Conservation (phyloP, 2,329 filamentous ascomycete genomes). For the Bipolaris cookei region DNA sequence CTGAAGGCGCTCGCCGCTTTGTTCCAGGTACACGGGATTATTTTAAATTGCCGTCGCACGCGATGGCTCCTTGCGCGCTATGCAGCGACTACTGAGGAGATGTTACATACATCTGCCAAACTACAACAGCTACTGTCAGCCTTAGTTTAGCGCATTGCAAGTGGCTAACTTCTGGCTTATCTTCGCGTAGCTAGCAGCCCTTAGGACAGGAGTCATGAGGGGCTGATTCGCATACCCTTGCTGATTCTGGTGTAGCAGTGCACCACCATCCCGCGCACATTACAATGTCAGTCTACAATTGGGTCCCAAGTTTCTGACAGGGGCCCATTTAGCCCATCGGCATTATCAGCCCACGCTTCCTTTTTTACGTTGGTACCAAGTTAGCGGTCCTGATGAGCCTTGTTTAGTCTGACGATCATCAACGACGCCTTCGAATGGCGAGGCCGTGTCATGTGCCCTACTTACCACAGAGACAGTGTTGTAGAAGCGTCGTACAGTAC, state of each 20-base stretch:
- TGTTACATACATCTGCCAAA: not conserved
- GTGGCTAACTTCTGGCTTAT: conserved; percentile 1
- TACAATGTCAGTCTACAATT: conserved; percentile 8
- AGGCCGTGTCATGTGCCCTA: not conserved
- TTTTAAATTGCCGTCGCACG: conserved; percentile 1
- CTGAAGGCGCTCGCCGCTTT: conserved; percentile 5
- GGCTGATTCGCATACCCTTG: not conserved
- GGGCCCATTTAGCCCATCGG: not conserved
- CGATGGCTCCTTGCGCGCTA: conserved; percentile 1
- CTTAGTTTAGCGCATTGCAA: not conserved
- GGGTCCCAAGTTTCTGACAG: not conserved
- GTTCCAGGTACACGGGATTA: conserved; percentile 7
- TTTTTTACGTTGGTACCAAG: conserved; percentile 8
- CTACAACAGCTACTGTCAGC: not conserved
- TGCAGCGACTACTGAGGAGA: not conserved
- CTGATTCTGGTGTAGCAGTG: conserved; percentile 1
- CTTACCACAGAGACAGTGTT: not conserved
- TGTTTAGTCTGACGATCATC: conserved; percentile 6
- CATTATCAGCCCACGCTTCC: not conserved
- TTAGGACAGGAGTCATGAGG: not conserved
- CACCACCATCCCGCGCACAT: conserved; percentile 1
- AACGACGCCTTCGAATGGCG: not conserved
- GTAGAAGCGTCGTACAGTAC: not conserved
- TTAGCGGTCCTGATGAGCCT: not conserved
- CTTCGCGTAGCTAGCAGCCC: not conserved